Conservation (phyloP, 352 stramenopile species). For the Hyaloperonospora brassicae region DNA sequence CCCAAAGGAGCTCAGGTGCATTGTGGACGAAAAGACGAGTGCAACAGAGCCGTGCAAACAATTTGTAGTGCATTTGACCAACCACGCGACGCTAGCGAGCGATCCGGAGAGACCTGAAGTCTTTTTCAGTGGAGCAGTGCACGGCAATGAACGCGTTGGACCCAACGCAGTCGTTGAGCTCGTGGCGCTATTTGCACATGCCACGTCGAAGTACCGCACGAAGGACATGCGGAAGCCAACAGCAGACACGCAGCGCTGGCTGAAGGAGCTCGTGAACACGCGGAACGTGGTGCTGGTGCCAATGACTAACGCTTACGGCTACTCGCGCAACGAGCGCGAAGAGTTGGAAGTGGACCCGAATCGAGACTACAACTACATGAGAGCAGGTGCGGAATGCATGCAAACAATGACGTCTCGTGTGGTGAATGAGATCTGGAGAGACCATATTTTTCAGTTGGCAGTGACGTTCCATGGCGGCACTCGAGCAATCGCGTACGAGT, state of each 20-base stretch:
- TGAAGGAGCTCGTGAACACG: slow-evolving; percentile 82
- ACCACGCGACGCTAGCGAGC: slow-evolving; percentile 70
- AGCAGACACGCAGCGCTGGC: slow-evolving; percentile 54
- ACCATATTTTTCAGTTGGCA: slow-evolving; percentile 95
- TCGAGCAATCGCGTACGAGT: slow-evolving; percentile 96
- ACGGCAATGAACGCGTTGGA: slow-evolving; percentile 93
- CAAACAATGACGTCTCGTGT: slow-evolving; percentile 91
- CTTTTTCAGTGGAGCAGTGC: slow-evolving; percentile 94
- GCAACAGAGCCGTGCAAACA: slow-evolving; percentile 57
- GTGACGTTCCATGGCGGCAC: slow-evolving; percentile 98
- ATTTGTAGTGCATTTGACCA: slow-evolving; percentile 82
- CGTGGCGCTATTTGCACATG: slow-evolving; percentile 76
- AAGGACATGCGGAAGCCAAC: slow-evolving; percentile 19
- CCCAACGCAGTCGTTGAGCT: slow-evolving; percentile 88
- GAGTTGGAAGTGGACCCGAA: slow-evolving; percentile 94
- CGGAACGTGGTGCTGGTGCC: slow-evolving; percentile 78
- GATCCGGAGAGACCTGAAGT: slow-evolving; percentile 86
- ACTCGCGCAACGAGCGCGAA: slow-evolving; percentile 68
- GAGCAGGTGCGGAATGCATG: slow-evolving; percentile 85
- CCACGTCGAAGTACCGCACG: slow-evolving; percentile 33
- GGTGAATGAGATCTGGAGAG: slow-evolving; percentile 94
- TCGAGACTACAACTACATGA: slow-evolving; percentile 97
- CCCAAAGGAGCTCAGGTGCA: slow-evolving; percentile 52
- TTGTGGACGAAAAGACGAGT: slow-evolving; percentile 36
- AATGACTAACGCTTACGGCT: slow-evolving; percentile 94